These are phyloP conservation scores for Sarocladium brachiariae DNA, from an alignment of 2,329 filamentous ascomycete species.

Conservation along the genomic window DNA sequence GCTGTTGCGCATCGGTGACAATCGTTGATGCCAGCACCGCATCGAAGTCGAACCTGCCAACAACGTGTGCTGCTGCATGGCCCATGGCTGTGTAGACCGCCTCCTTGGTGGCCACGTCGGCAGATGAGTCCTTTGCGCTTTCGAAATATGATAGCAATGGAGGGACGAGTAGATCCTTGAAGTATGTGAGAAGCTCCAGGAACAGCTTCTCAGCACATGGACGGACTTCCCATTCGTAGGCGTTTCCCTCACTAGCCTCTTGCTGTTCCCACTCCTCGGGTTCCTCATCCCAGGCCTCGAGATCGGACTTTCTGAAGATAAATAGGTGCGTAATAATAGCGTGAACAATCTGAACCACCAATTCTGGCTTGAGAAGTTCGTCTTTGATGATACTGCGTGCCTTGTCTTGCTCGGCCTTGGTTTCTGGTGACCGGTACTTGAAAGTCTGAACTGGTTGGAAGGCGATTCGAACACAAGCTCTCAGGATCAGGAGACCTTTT, in stretches of 20 bases:
- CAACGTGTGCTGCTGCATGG: conserved; percentile 70
- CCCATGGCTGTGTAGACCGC: conserved; percentile 92
- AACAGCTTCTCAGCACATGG: conserved; percentile 93
- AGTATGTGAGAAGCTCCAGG: conserved; percentile 82
- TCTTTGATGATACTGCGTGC: conserved; percentile 64
- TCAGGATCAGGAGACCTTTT: conserved; percentile 74
- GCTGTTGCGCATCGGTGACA: conserved; percentile 66
- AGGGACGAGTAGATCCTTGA: conserved; percentile 72
- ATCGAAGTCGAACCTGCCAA: conserved; percentile 75
- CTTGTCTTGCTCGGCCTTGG: conserved; percentile 67
- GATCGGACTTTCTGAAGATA: conserved; percentile 75
- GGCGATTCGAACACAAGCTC: conserved; percentile 78
- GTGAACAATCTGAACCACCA: conserved; percentile 77
- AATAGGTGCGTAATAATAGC: conserved; percentile 82
- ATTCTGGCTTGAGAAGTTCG: conserved; percentile 66
- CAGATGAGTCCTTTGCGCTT: conserved; percentile 58
- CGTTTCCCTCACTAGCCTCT: conserved; percentile 77
- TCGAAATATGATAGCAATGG: conserved; percentile 80
- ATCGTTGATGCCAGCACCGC: conserved; percentile 68
- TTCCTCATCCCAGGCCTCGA: conserved; percentile 89
- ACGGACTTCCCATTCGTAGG: conserved; percentile 87
- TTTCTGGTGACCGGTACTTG: conserved; percentile 68
- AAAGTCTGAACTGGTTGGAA: conserved; percentile 77
- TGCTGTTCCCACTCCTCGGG: conserved; percentile 92
- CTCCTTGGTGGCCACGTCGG: conserved; percentile 78